Base-by-base conservation (phyloP, 164 flowering plant species). In the Buxus sempervirens region DNA sequence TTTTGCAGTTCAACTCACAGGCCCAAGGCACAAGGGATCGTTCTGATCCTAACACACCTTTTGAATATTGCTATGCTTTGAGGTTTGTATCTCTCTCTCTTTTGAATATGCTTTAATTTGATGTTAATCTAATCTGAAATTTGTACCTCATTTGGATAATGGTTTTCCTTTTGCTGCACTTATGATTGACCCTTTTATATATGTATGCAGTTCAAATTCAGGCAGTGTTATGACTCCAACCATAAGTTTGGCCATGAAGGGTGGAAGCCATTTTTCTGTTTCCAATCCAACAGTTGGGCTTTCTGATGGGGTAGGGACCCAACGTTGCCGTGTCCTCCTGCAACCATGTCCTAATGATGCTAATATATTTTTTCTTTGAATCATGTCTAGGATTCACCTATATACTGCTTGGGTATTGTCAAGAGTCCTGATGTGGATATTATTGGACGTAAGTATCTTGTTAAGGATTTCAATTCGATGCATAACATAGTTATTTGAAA, bases 361-460 rank as follows among this genome's bases (percentile, higher is more conserved):
- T n/a, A n/a, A n/a, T n/a, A 21, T 60, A 23, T 58, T 67, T 14
- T 49, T 12, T 54, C 7, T 26, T 72, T 18, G 64, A 65, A 20
- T 70, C 42, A 55, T 67, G 13, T 70, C 54, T 84, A 91, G 94
- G 76, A 12, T 59, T 74, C 65, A 64, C 2, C 10, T 53, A 5
- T 70, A 0, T 90, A 81, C 72, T 96, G 98, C 70, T 75, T 96
- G 75, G 96, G 73, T 53, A 32, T 93, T 60, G 71, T 86, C 64
- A 86, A 83, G 72, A 86, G 95, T 73, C 81, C 63, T n/a, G 83
- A 82, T 72, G 60, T 93, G 24, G 83, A 86, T 70, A 82, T 96
- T 62, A 90, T 93, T 72, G 98, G 98, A 74, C 90, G 99, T 96
- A 75, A 89, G 97, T 85, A 68, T 73, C 63, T 68, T 32, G 7